phyloP scores from a whole-genome alignment of 768 basidiomycete species.

The Suillus placidus region DNA sequence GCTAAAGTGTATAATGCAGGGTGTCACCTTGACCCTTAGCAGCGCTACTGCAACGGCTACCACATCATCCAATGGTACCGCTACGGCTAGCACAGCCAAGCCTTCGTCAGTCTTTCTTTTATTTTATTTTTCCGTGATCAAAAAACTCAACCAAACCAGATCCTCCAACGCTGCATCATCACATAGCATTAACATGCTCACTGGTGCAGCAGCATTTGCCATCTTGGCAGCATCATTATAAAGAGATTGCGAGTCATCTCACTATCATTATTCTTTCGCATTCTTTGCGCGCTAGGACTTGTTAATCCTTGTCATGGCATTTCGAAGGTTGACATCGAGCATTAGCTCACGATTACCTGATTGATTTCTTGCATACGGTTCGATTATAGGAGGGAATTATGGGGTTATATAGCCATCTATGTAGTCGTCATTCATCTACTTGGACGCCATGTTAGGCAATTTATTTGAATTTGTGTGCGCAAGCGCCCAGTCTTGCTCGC shows the following conservation, averaged over 20 bases:
- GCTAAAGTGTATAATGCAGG: conserved; percentile 37
- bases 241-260: neutral
- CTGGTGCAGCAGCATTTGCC: conserved; percentile 16
- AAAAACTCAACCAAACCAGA: neutral
- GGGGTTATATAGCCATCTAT: neutral
- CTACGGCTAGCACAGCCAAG: conserved; percentile 14
- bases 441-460: neutral
- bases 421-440: neutral
- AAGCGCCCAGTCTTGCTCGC: conserved; percentile 5
- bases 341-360: neutral
- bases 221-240: conserved; percentile 20
- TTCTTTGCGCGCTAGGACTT: conserved; percentile 5
- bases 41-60: conserved; percentile 28
- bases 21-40: conserved; percentile 50
- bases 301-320: neutral
- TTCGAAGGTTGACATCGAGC: neutral
- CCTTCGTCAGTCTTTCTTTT: conserved; percentile 15
- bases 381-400: neutral
- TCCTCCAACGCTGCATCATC: conserved; percentile 11
- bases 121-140: neutral
- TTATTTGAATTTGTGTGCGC: conserved; percentile 6
- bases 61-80: conserved; percentile 18
- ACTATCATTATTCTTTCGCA: conserved; percentile 3
- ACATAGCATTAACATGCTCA: conserved; percentile 14
- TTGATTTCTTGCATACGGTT: neutral